Evolutionary conservation across 2,329 filamentous ascomycete species (phyloP).

Genomic region (Periconia sp.): DNA sequence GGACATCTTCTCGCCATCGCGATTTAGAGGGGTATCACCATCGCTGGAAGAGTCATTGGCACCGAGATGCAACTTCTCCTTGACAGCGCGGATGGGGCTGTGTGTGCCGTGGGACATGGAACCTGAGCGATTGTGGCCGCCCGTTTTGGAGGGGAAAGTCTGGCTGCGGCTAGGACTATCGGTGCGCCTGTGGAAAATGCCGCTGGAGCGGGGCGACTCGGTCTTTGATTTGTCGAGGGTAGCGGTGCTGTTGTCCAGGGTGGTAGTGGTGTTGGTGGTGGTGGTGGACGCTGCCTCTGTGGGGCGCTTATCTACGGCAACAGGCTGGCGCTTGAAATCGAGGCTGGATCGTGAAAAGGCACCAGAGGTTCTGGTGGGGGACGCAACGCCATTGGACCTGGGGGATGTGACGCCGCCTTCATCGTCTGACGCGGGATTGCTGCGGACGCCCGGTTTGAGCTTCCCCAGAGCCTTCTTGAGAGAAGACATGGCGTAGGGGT

Average conservation of each 20-base stretch:
- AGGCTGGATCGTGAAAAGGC: conserved; percentile 34
- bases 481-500: conserved; percentile 32
- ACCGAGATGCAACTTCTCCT: conserved; percentile 44
- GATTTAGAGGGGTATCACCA: conserved; percentile 46
- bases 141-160: conserved; percentile 19
- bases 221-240: conserved; percentile 30
- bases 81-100: conserved; percentile 44
- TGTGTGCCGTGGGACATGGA: conserved; percentile 26
- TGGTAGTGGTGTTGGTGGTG: no score
- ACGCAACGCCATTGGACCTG: conserved; percentile 27
- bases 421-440: conserved; percentile 37
- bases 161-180: conserved; percentile 34
- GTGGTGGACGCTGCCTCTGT: conserved; percentile 23
- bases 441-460: conserved; percentile 42
- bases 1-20: conserved; percentile 53
- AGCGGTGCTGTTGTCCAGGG: conserved; percentile 29
- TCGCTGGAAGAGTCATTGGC: conserved; percentile 36
- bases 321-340: conserved; percentile 36
- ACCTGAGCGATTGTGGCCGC: conserved; percentile 23
- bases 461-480: conserved; percentile 51
- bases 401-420: conserved; percentile 36
- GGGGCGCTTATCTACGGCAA: conserved; percentile 14
- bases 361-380: conserved; percentile 32
- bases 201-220: conserved; percentile 27
- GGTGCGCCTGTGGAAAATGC: conserved; percentile 40